Base-by-base conservation (phyloP, 768 basidiomycete species). In the Podaxis sp. region DNA sequence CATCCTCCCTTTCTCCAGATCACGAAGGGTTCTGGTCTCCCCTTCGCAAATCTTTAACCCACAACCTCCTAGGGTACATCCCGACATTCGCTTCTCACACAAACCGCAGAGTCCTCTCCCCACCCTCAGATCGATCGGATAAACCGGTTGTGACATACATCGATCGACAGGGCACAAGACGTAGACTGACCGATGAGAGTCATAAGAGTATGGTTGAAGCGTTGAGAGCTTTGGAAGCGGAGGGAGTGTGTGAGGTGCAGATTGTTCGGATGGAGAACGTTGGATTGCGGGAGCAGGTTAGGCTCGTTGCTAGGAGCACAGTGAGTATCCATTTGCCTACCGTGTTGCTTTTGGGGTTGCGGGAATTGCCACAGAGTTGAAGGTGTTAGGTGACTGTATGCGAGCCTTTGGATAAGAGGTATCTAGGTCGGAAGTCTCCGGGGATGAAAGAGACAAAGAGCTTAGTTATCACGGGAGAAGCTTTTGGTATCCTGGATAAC, bases 81-180 rank as follows among this genome's bases (percentile, higher is more conserved):
- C 71, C 74, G 9, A 61, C 52, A 21, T 55, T 61, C 14, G 52
- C 32, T 14, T 61, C 59, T n/a, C 50, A 35, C 3, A 63, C 68
- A 1, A 40, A 69, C 40, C 50, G 63, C 11, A 40, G n/a, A 1
- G 63, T 68, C n/a, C n/a, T 66, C 37, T 61, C 47, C 23, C 63
- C 62, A 10, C 55, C 66, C 2, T 35, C 9, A 3, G 55, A 47
- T 14, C 21, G 14, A 13, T 56, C 51, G 4, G 63, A 63, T 3
- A 67, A 64, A 48, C 75, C 76, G 0, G 38, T 76, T 0, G 75
- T 77, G 52, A 85, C 85, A 1, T 90, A 90, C 61, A 77, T 90
- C 56, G 84, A 83, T 46, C 76, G 87, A 18, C 89, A 90, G 69
- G 61, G 47, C 1, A 63, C 65, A 10, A 62, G 64, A n/a, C 59